Conservation (phyloP, 768 basidiomycete species). For the Lactarius sanguifluus region DNA sequence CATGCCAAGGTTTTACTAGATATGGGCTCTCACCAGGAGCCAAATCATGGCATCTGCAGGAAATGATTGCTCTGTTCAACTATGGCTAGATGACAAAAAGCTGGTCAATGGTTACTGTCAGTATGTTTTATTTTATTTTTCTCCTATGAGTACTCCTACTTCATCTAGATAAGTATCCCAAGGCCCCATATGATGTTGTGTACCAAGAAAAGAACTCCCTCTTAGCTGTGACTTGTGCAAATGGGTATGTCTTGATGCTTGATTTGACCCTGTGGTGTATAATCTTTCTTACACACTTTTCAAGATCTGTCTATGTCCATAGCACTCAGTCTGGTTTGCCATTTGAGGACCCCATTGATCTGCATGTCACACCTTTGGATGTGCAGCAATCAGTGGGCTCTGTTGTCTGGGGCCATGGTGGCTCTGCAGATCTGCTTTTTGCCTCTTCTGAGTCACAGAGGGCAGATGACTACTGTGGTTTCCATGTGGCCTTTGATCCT, state of each 20-base stretch:
- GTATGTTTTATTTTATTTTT: background rate
- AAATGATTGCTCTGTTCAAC: conserved; percentile 20
- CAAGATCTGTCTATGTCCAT: conserved; percentile 22
- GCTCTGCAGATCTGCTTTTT: conserved; percentile 22
- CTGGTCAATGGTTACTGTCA: conserved; percentile 9
- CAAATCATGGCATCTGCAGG: conserved; percentile 26
- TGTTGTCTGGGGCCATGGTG: conserved; percentile 22
- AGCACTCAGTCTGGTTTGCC: background rate
- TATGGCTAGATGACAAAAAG: conserved; percentile 22
- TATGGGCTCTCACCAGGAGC: background rate
- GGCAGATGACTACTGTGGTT: conserved; percentile 16
- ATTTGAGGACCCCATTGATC: conserved; percentile 17
- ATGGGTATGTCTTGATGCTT: conserved; percentile 20
- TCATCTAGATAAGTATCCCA: conserved; percentile 21
- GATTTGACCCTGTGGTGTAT: background rate
- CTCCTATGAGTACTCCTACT: background rate
- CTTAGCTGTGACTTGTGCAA: conserved; percentile 22
- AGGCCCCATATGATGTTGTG: conserved; percentile 20
- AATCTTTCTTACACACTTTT: conserved; percentile 1
- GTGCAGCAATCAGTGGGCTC: conserved; percentile 26
- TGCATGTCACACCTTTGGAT: conserved; percentile 14
- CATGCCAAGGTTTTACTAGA: background rate
- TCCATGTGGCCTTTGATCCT: conserved; percentile 24
- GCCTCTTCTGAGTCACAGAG: conserved; percentile 29
- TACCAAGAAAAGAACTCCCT: conserved; percentile 22